A percentile compares a stretch with the other conserved stretches of the same genome.
phyloP scores from a whole-genome alignment of 169 alveolate species.

The Plasmodium reichenowi region DNA sequence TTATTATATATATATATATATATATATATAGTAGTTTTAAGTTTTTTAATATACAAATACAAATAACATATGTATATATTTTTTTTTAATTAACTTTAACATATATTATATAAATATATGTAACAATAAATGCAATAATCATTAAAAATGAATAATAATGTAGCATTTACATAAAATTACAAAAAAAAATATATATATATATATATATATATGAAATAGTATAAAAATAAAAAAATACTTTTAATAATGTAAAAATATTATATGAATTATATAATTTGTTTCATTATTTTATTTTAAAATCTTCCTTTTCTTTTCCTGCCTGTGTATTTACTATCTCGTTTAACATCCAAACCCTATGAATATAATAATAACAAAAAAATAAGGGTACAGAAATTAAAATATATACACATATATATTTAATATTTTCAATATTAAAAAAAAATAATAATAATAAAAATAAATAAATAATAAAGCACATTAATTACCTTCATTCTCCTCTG shows the following conservation, averaged over 20 bases:
- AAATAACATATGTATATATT: no score
- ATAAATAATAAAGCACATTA: neutral
- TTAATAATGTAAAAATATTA: no score
- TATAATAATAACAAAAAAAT: constrained; percentile 2
- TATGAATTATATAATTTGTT: neutral
- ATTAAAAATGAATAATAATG: no score
- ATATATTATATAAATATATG: no score
- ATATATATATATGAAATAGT: neutral
- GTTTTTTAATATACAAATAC: no score
- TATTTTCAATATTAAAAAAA: constrained; percentile 6
- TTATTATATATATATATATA: no score
- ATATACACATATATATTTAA: neutral
- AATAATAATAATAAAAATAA: neutral
- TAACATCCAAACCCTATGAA: constrained; percentile 90
- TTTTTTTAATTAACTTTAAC: no score
- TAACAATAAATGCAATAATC: no score
- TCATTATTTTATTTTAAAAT: constrained; percentile 71
- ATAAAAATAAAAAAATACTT: neutral
- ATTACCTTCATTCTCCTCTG: constrained; percentile 91
- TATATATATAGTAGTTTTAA: no score
- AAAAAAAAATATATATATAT: constrained; percentile 13
- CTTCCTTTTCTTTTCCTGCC: constrained; percentile 94
- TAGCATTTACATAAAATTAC: constrained; percentile 1
- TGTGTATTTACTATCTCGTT: constrained; percentile 95
- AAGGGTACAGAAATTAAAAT: constrained; percentile 4